Base-by-base conservation (phyloP, 1,284 basidiomycete genomes). In the Cryptococcus sp. region DNA sequence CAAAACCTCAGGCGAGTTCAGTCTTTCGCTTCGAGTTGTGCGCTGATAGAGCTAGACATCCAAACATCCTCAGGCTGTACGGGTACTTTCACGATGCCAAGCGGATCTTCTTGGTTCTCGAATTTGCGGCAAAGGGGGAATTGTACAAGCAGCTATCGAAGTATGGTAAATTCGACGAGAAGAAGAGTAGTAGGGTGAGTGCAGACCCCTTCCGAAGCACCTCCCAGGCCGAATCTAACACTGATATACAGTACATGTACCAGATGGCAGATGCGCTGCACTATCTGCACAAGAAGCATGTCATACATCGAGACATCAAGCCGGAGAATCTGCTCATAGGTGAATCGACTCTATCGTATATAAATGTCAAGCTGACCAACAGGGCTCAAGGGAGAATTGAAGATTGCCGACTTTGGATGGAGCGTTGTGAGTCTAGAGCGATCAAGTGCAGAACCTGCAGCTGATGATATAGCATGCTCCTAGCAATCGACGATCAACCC, bases 351-450 rank as follows among this genome's bases (percentile, higher is more conserved):
- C 11, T 28, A 18, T 36, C 7, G 11, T 36, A 6, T 4, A 26
- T 23, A 16, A 32, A 6, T 23, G 16, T 14, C n/a, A 16, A 36
- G 40, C 52, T 52, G 39, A 19, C 25, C 4, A 44, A 3, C 46
- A 62, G 62, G 62, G 16, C 83, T 98, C 63, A 88, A 92, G 58
- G 95, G 94, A 38, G 94, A 98, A 69, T 78, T 99, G 57, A 98
- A 99, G 79, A 97, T 99, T 56, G 95, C 84, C 5, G 95, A 98
- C 73, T 98, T 99, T 73, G 95, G 95, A 6, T 98, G 95, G 94
- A 91, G 87, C 65, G 94, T 98, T 2, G 65, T 67, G 40, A 48
- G 62, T 59, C 23, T 34, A 9, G 6, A 4, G 7, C 24, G 23
- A 12, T 40, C 16, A 5, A 39, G 33, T 18, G 11, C 11, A 23